Percentiles rank a stretch among this genome's conserved stretches.
Evolutionary conservation across 192 early-diverging fungal genomes (phyloP).

Genomic region (Backusella macrospora): DNA sequence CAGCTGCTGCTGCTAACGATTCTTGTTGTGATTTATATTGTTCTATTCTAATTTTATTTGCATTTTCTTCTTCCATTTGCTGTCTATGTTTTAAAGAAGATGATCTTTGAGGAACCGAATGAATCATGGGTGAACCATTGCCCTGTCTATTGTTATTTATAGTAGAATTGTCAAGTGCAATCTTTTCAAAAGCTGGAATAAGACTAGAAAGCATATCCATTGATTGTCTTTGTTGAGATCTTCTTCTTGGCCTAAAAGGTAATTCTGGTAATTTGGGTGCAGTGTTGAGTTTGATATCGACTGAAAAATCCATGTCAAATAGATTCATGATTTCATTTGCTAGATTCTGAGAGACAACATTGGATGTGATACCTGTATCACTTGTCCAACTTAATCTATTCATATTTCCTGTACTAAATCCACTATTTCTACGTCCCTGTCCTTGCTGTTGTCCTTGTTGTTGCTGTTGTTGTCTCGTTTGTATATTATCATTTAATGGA

Average conservation of each 20-base stretch:
- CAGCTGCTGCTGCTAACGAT: not conserved
- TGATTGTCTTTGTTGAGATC: slow-evolving; percentile 16
- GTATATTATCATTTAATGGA: slow-evolving; percentile 5
- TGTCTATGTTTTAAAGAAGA: slow-evolving; percentile 29
- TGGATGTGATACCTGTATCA: slow-evolving; percentile 28
- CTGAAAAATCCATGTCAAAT: slow-evolving; percentile 47
- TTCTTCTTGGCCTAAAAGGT: slow-evolving; percentile 26
- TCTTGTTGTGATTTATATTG: slow-evolving; percentile 1
- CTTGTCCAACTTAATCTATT: slow-evolving; percentile 38
- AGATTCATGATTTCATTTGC: slow-evolving; percentile 41
- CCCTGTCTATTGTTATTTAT: not conserved
- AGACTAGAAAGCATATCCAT: slow-evolving; percentile 16
- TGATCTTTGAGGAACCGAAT: slow-evolving; percentile 17
- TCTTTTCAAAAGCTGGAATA: slow-evolving; percentile 19
- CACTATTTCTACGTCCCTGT: slow-evolving; percentile 23
- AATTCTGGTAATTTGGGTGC: slow-evolving; percentile 40
- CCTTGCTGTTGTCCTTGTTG: not conserved
- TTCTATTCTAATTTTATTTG: not conserved
- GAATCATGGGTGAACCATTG: not conserved
- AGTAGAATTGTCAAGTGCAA: slow-evolving; percentile 9
- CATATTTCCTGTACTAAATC: slow-evolving; percentile 12
- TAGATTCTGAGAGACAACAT: slow-evolving; percentile 33
- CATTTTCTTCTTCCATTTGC: not conserved
- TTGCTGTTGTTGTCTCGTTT: not conserved
- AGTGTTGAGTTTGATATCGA: slow-evolving; percentile 35